Conservation (phyloP, 345 rosid genomes). For the Clarkia xantiana region DNA sequence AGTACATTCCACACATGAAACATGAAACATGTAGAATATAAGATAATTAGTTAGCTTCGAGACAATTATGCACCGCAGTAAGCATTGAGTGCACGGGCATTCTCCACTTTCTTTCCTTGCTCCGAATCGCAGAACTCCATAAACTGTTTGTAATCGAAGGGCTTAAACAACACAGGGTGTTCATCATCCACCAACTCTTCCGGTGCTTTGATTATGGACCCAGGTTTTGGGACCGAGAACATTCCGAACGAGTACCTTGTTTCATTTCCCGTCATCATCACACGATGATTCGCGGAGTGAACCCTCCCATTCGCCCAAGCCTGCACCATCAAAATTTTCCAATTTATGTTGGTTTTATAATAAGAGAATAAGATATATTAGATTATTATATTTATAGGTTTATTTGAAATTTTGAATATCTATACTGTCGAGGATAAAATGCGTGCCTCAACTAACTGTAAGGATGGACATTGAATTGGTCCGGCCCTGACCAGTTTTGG, state of each 20-base stretch:
- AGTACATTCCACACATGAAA: no score
- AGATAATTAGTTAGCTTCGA: no score
- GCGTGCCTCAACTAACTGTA: no score
- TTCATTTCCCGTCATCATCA: conserved; percentile 49
- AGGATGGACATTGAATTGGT: no score
- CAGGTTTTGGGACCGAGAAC: conserved; percentile 42
- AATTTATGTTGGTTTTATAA: neutral
- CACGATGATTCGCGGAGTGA: conserved; percentile 49
- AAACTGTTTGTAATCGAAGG: conserved; percentile 41
- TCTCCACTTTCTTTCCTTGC: conserved; percentile 25
- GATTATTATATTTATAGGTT: no score
- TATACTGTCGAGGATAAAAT: no score
- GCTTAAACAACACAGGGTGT: conserved; percentile 38
- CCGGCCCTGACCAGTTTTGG: no score
- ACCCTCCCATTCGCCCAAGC: conserved; percentile 55
- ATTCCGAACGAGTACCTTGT: conserved; percentile 44
- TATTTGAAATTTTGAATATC: no score
- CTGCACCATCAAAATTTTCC: conserved; percentile 13
- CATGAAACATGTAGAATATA: no score
- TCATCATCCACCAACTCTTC: conserved; percentile 41
- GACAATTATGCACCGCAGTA: conserved; percentile 43
- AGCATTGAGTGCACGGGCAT: conserved; percentile 28
- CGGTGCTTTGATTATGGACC: conserved; percentile 27
- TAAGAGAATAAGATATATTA: no score
- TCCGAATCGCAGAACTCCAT: conserved; percentile 25